Conservation (phyloP, 2,329 filamentous ascomycete species). For the Pseudogymnoascus sp. region DNA sequence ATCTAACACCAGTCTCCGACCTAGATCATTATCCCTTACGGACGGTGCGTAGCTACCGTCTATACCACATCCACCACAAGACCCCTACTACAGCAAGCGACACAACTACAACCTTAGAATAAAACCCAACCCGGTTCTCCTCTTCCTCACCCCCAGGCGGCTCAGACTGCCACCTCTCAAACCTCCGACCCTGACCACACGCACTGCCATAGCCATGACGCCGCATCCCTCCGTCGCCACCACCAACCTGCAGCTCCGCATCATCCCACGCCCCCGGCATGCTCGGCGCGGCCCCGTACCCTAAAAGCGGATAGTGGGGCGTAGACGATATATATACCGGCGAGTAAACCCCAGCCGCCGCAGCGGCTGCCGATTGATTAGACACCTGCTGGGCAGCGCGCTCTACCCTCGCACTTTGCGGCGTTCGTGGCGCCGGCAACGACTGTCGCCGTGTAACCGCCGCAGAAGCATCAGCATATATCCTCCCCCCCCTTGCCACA, state of each 20-base stretch:
- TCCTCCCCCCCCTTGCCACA: neutral
- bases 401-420: neutral
- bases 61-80: neutral
- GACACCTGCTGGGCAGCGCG: neutral
- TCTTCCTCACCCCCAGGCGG: neutral
- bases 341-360: neutral
- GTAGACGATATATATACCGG: neutral
- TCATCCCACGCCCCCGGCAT: neutral
- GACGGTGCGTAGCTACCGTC: neutral
- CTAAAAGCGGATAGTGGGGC: neutral
- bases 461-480: neutral
- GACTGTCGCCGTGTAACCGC: neutral
- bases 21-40: neutral
- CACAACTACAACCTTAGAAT: neutral
- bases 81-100: neutral
- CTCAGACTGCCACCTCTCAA: neutral
- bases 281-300: neutral
- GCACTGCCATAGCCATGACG: neutral
- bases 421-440: neutral
- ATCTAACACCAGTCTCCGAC: neutral
- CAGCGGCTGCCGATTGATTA: neutral
- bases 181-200: neutral
- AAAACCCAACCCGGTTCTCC: neutral
- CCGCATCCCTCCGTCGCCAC: neutral
- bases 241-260: neutral